Evolutionary conservation across 176 grass and related monocot genomes (phyloP), one percentile per base, ranked within the genome.

Genomic region (Echinochloa phyllopogon): DNA sequence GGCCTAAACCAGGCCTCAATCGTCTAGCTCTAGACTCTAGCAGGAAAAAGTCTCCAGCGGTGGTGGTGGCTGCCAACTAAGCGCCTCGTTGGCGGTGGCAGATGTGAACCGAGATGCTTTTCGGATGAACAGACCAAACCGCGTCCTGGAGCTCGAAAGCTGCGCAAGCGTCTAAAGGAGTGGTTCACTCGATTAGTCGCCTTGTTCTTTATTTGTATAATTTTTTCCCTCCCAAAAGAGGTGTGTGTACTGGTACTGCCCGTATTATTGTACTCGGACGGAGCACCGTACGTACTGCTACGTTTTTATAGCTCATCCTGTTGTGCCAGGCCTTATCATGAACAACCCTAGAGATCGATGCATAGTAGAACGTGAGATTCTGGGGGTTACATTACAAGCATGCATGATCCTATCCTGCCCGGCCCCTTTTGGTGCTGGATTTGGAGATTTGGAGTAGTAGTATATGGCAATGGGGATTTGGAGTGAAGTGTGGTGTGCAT

Each of bases 131-230:
- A n/a, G 39, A 44, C 43, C 43, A 47, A 86, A 74, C 27, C 85
- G 77, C 68, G 76, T 80, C 44, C 5, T 13, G 15, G 55, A 73
- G 75, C 68, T 36, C 3, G 63, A 65, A 83, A 78, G 72, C 71
- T 9, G 83, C 74, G 17, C 39, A 78, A 70, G 77, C 68, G 44
- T 77, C 68, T 65, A 45, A 74, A 65, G 16, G 69, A 74, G 77
- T 81, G 69, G 77, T 80, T 87, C 16, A 59, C 50, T 81, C 10
- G 8, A 6, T 25, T 15, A 33, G 12, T 9, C 24, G 76, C 44
- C 43, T 15, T 65, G 47, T 47, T 65, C 57, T 69, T 48, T 77
- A 33, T 33, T 2, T 33, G 29, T 33, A 29, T n/a, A n/a, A n/a
- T 16, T 37, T 40, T 64, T 24, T 3, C 18, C 3, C n/a, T 29